Evolutionary conservation across 495 filamentous ascomycete genomes (phyloP).

Genomic region (Penicillium bialowiezense): DNA sequence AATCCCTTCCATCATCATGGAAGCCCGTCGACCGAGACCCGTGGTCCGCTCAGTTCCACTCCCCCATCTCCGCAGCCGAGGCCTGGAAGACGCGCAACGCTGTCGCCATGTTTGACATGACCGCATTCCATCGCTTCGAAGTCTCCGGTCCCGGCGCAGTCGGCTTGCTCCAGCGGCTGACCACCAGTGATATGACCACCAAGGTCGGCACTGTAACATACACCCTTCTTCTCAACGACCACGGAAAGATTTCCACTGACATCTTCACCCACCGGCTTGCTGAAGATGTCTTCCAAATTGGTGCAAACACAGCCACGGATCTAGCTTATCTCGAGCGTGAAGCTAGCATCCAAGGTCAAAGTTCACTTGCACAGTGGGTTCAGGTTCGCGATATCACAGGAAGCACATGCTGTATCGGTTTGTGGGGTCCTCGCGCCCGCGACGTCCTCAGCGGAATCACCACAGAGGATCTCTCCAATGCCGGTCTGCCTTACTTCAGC

Average conservation of each 20-base stretch:
- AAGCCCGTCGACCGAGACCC: conserved; percentile 41
- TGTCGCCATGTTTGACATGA: conserved; percentile 54
- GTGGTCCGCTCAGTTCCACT: conserved; percentile 45
- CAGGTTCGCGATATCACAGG: conserved; percentile 49
- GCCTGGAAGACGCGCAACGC: conserved; percentile 53
- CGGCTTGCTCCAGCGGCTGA: conserved; percentile 42
- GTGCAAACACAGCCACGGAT: conserved; percentile 43
- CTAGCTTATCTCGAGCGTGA: conserved; percentile 41
- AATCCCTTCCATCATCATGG: conserved; percentile 41
- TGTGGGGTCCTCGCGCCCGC: conserved; percentile 48
- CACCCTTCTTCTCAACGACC: conserved; percentile 41
- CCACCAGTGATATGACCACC: conserved; percentile 37
- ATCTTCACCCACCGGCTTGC: conserved; percentile 39
- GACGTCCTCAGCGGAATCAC: conserved; percentile 33
- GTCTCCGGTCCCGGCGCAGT: conserved; percentile 45
- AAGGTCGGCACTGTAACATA: conserved; percentile 39
- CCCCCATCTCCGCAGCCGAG: conserved; percentile 47
- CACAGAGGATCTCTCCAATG: conserved; percentile 39
- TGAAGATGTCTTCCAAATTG: conserved; percentile 41
- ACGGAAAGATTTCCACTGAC: conserved; percentile 41
- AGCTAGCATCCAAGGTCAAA: conserved; percentile 33
- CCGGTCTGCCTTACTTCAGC: conserved; percentile 36
- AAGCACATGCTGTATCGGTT: conserved; percentile 48
- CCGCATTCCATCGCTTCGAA: conserved; percentile 47
- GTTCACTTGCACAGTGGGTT: conserved; percentile 21